Conservation (phyloP, 495 filamentous ascomycete genomes). For the Pseudomonodictys pantanalensis region DNA sequence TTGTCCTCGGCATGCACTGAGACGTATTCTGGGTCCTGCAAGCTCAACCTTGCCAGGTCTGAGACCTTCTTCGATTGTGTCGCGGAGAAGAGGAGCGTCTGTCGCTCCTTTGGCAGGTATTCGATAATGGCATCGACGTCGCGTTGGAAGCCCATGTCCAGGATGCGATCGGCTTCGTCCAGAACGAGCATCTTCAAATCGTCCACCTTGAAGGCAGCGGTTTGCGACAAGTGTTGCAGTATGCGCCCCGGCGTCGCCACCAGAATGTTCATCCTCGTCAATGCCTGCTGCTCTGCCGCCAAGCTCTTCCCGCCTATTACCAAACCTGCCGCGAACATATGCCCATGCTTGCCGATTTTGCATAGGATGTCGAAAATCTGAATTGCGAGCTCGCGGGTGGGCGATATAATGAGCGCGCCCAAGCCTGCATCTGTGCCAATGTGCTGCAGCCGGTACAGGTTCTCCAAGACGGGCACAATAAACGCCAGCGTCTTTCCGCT, state of each 20-base stretch:
- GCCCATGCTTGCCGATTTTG: constrained; percentile 78
- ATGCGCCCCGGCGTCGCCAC: constrained; percentile 95
- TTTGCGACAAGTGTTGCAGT: constrained; percentile 94
- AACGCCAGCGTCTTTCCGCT: constrained; percentile 97
- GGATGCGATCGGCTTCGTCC: constrained; percentile 93
- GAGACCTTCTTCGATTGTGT: constrained; percentile 94
- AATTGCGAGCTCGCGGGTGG: constrained; percentile 90
- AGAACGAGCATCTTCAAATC: constrained; percentile 91
- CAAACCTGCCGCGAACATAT: constrained; percentile 87
- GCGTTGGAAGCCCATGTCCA: constrained; percentile 96
- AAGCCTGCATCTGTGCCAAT: constrained; percentile 81
- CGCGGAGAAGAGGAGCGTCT: constrained; percentile 93
- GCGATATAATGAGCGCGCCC: constrained; percentile 88
- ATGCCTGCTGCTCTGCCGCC: constrained; percentile 79
- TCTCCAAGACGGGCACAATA: constrained; percentile 86
- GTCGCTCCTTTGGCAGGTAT: constrained; percentile 79
- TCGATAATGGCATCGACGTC: constrained; percentile 91
- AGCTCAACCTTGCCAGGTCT: constrained; percentile 81
- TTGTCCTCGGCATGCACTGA: constrained; percentile 82
- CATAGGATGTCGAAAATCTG: constrained; percentile 96
- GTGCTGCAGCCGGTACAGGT: constrained; percentile 88
- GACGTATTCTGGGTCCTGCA: constrained; percentile 91
- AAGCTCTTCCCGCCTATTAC: constrained; percentile 94
- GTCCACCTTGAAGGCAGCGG: constrained; percentile 80
- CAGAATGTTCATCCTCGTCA: constrained; percentile 94